Conservation (phyloP, 83 land plant genomes). For the Picea abies region DNA sequence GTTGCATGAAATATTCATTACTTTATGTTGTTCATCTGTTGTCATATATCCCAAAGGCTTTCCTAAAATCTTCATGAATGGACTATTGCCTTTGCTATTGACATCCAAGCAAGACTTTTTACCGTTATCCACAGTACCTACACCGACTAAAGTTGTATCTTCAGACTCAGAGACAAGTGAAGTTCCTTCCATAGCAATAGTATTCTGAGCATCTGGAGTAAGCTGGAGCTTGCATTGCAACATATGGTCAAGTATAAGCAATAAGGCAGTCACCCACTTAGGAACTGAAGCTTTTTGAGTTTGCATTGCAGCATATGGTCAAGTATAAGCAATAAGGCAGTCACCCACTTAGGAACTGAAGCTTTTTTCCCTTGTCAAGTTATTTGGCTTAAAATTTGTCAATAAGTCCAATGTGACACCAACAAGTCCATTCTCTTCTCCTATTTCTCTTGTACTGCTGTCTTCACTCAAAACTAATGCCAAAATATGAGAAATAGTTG, state of each 20-base stretch:
- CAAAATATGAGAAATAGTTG: constrained; percentile 72
- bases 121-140: constrained; percentile 17
- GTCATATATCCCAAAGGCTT: constrained; percentile 75
- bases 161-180: constrained; percentile 35
- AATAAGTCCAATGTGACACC: constrained; percentile 55
- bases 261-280: constrained; percentile 69
- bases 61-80: constrained; percentile 67
- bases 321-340: constrained; percentile 71
- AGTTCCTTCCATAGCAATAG: constrained; percentile 21
- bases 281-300: constrained; percentile 45
- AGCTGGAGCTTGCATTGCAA: constrained; percentile 65
- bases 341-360: constrained; percentile 62
- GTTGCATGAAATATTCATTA: constrained; percentile 62
- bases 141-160: constrained; percentile 20
- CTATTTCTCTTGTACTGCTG: constrained; percentile 67
- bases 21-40: constrained; percentile 61
- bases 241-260: constrained; percentile 79
- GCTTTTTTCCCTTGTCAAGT: constrained; percentile 27
- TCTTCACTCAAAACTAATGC: constrained; percentile 91
- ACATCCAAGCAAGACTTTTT: constrained; percentile 18
- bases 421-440: constrained; percentile 69
- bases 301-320: constrained; percentile 77
- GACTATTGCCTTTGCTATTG: constrained; percentile 25
- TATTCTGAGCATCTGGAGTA: constrained; percentile 31
- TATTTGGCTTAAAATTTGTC: constrained; percentile 26